These are phyloP conservation scores for Fomitopsis serialis DNA, from an alignment of 768 basidiomycete genomes.

Conservation along the genomic window DNA sequence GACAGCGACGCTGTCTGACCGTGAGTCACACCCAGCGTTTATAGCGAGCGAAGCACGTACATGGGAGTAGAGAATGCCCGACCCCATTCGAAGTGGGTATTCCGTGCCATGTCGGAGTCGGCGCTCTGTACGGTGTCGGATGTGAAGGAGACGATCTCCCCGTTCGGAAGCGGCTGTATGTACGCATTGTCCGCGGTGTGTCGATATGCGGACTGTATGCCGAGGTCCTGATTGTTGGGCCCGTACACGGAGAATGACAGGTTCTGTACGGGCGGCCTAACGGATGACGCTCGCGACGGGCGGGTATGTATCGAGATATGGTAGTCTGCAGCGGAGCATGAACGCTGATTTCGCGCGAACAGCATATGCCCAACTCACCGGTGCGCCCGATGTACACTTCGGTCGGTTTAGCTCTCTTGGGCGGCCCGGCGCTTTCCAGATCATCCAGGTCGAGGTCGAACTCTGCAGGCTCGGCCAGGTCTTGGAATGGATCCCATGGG, in stretches of 20 bases:
- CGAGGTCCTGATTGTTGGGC: constrained; percentile 82
- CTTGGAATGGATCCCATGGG: constrained; percentile 67
- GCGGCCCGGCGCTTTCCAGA: constrained; percentile 45
- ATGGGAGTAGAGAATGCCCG: constrained; percentile 58
- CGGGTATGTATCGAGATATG: constrained; percentile 78
- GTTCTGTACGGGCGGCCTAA: constrained; percentile 58
- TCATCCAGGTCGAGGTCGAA: constrained; percentile 48
- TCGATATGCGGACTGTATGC: constrained; percentile 66
- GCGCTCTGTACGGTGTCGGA: constrained; percentile 24
- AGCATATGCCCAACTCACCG: constrained; percentile 35
- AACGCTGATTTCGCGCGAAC: neutral
- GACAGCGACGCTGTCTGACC: constrained; percentile 60
- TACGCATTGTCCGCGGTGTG: constrained; percentile 77
- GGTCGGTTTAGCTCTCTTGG: constrained; percentile 20
- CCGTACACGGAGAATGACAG: constrained; percentile 90
- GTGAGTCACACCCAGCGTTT: neutral
- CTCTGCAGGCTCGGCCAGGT: constrained; percentile 34
- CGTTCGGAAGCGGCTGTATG: constrained; percentile 75
- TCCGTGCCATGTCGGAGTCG: constrained; percentile 25
- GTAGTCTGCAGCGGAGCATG: constrained; percentile 59
- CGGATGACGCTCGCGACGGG: constrained; percentile 30
- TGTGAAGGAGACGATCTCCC: constrained; percentile 74
- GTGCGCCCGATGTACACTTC: constrained; percentile 65
- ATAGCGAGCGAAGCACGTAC: constrained; percentile 36
- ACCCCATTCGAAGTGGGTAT: constrained; percentile 51